Evolutionary conservation across 2,329 filamentous ascomycete species (phyloP), one percentile per base, ranked within the genome.

Genomic region (Fonsecaea monophora): DNA sequence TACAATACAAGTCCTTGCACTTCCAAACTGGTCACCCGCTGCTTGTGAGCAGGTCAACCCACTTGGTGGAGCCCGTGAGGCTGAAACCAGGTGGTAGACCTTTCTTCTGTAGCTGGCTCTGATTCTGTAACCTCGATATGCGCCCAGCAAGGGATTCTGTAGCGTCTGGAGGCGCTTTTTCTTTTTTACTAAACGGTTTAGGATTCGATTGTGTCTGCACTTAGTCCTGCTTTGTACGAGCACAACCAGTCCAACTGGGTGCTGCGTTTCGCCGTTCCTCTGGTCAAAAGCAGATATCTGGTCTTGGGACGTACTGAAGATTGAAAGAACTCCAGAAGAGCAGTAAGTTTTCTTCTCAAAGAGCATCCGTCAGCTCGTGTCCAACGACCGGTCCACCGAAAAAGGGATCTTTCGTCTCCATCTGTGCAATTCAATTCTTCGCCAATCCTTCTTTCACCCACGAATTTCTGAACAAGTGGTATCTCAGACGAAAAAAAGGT

Each of bases 401-500:
- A 30, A 25, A 50, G 45, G 7, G 9, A 50, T 12, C n/a, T 10
- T 50, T 21, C 45, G 45, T 50, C 45, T 50, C 25, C 45, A 25
- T 25, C 21, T 21, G 18, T 50, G 45, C 18, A 25, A 50, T 50
- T 12, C 45, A 25, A 50, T 50, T 12, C 45, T 25, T 50, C 45
- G 18, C 18, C 45, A 50, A 50, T 13, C 10, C 25, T 50, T 25
- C 45, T 34, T 6, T 42, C 35, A 13, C 38, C 45, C 25, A 18
- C 21, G 15, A 53, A 61, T 37, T 53, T 61, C 50, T 50, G 48
- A 53, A 61, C 60, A 32, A 56, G 30, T 62, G 60, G 60, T 62
- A 62, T 62, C 60, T 62, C 53, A 37, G 54, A 40, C 45, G 56
- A 48, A 30, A 56, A 21, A 45, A 35, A 40, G 35, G n/a, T 59